These are phyloP conservation scores for Cryptococcus sp. DNA, from an alignment of 1,284 basidiomycete genomes.

Conservation along the genomic window DNA sequence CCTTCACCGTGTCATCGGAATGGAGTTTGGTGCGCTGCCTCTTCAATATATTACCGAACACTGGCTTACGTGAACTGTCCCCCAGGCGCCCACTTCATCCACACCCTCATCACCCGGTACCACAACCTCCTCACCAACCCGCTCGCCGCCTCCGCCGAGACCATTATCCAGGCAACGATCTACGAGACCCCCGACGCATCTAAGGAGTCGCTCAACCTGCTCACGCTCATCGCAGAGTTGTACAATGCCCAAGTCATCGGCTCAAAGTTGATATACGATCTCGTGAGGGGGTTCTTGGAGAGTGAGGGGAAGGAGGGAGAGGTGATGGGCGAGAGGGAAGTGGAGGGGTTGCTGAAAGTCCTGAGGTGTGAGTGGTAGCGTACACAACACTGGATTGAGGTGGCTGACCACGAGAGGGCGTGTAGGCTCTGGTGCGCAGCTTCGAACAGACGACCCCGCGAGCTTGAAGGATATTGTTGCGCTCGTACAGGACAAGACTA, in stretches of 20 bases:
- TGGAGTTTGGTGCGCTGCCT: constrained; percentile 73
- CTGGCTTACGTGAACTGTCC: constrained; percentile 7
- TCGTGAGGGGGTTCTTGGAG: constrained; percentile 75
- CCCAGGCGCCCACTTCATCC: constrained; percentile 72
- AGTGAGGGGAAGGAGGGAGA: constrained; percentile 45
- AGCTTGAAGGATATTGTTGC: constrained; percentile 56
- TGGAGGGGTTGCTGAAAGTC: constrained; percentile 84
- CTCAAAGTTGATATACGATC: constrained; percentile 80
- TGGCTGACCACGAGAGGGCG: background rate
- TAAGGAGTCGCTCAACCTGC: constrained; percentile 85
- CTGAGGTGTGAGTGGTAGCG: constrained; percentile 63
- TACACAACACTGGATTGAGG: background rate
- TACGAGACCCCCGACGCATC: constrained; percentile 52
- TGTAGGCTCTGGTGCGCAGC: constrained; percentile 75
- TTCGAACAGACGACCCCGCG: constrained; percentile 64
- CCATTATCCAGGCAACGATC: constrained; percentile 24
- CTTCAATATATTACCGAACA: constrained; percentile 13
- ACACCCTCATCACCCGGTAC: constrained; percentile 64
- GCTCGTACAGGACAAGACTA: constrained; percentile 69
- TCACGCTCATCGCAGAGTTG: constrained; percentile 82
- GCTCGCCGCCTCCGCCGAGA: background rate
- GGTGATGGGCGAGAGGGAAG: constrained; percentile 66
- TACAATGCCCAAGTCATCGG: constrained; percentile 96
- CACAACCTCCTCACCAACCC: constrained; percentile 54
- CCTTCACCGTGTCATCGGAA: constrained; percentile 77